phyloP scores from a whole-genome alignment of 495 filamentous ascomycete species.

The Penicillium waksmanii region DNA sequence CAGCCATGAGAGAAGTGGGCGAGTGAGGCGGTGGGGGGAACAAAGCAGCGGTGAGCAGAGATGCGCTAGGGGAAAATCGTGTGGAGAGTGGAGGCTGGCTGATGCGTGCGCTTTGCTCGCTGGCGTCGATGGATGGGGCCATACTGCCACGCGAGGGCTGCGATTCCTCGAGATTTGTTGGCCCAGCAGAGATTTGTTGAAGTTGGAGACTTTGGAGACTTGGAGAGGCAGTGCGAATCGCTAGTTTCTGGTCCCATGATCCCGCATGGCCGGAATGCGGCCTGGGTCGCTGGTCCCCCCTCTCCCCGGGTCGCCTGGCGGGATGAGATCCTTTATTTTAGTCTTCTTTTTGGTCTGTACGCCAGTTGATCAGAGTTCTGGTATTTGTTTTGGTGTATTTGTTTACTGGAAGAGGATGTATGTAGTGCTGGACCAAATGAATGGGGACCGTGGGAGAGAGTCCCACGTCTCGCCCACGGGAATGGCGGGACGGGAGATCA shows the following conservation, averaged over 20 bases:
- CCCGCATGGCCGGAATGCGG: conserved; percentile 13
- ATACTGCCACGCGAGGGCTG: conserved; percentile 19
- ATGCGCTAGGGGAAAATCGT: conserved; percentile 43
- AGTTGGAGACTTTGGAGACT: not conserved
- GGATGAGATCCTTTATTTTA: conserved; percentile 20
- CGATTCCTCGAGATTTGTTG: conserved; percentile 10
- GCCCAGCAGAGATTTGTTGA: not conserved
- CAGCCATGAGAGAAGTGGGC: conserved; percentile 24
- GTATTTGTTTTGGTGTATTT: not conserved
- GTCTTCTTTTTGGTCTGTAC: not conserved
- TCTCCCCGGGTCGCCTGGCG: not conserved
- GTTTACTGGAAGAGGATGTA: not conserved
- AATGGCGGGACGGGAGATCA: conserved; percentile 44
- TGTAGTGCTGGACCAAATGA: not conserved
- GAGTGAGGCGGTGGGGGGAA: conserved; percentile 45
- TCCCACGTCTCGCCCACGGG: conserved; percentile 20
- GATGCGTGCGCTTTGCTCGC: conserved; percentile 4
- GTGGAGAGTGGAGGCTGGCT: conserved; percentile 32
- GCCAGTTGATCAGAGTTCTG: not conserved
- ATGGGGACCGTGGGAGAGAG: conserved; percentile 28
- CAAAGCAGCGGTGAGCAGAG: conserved; percentile 55
- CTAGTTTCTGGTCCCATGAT: conserved; percentile 16
- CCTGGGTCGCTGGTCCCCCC: conserved; percentile 1
- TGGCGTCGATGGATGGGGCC: not conserved
- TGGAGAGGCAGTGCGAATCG: conserved; percentile 5